Evolutionary conservation across 2,329 filamentous ascomycete genomes (phyloP), one percentile per base, ranked within the genome.

Genomic region (Aspergillus persii): DNA sequence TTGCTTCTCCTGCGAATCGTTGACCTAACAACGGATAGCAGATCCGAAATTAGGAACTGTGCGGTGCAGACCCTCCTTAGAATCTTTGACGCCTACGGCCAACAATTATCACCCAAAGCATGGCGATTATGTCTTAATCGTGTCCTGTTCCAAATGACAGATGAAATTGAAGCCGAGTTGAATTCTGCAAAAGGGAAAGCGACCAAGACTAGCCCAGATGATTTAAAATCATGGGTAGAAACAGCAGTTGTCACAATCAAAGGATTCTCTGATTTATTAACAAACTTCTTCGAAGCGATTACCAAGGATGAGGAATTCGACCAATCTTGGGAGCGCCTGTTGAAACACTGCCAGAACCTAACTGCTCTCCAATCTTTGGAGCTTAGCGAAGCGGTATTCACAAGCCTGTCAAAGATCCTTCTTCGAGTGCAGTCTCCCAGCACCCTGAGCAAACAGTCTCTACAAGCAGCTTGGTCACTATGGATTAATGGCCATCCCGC

Each of bases 71-170:
- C 94, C 0, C 79, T 98, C 3, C 83, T 97, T 57, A 86, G 92
- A 50, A 96, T 98, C 23, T 92, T 98, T 63, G 92, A 96, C 72
- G 92, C 91, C 1, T 96, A 96, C 63, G 92, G 92, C 9, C 89
- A 93, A 64, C 88, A 89, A 55, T 81, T 97, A 4, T 88, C 84
- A 46, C 83, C 91, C 0, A 86, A 89, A 68, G 88, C 90, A 0
- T 98, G 92, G 93, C 88, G 89, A 51, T 83, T 94, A 30, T 95
- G 92, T 66, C 84, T 96, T 57, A 88, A 90, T 60, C 86, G 85
- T 6, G 89, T 97, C 6, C 82, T 96, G 2, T 93, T 96, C 74
- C 86, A 85, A 60, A 86, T 96, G 65, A 76, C 96, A 3, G 83
- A 87, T 3, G 87, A 86, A 0, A 87, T 93, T n/a, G 84, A 89